A percentile compares a stretch with the other conserved stretches of the same genome.
phyloP scores from a whole-genome alignment of 1,284 basidiomycete genomes.

The Heliocybe sulcata region DNA sequence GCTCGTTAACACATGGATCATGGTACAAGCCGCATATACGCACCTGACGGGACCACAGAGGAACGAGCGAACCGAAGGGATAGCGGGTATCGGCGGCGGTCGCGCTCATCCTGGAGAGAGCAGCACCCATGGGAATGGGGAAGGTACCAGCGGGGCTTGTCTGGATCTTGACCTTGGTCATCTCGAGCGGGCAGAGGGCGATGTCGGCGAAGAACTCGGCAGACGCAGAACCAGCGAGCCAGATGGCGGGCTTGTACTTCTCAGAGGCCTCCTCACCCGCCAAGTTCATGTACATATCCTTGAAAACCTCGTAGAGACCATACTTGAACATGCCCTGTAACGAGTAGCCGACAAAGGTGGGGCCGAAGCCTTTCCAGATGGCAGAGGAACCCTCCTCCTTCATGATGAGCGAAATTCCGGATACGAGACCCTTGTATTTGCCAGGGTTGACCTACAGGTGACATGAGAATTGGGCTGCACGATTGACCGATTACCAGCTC shows the following conservation, averaged over 20 bases:
- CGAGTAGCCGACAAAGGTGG: conserved; percentile 90
- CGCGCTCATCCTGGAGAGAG: conserved; percentile 58
- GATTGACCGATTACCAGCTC: too few relatives aligned
- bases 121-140: conserved; percentile 64
- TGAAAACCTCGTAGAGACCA: conserved; percentile 95
- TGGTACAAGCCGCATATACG: neutral
- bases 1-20: too few relatives aligned
- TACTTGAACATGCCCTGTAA: conserved; percentile 97
- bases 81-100: conserved; percentile 64
- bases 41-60: conserved; percentile 80
- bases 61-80: conserved; percentile 75
- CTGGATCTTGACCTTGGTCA: conserved; percentile 85
- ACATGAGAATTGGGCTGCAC: neutral
- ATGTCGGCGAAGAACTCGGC: conserved; percentile 96
- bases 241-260: conserved; percentile 90
- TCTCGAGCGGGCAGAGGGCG: conserved; percentile 75
- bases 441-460: conserved; percentile 59
- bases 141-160: conserved; percentile 67
- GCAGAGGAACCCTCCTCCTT: conserved; percentile 80
- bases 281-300: conserved; percentile 83
- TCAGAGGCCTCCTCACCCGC: conserved; percentile 80
- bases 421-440: conserved; percentile 73
- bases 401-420: conserved; percentile 69
- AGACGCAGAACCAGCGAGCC: conserved; percentile 89
- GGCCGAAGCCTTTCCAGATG: conserved; percentile 92